These are phyloP conservation scores for Nicotiana attenuata DNA, from an alignment of 257 asterid species.

Conservation along the genomic window DNA sequence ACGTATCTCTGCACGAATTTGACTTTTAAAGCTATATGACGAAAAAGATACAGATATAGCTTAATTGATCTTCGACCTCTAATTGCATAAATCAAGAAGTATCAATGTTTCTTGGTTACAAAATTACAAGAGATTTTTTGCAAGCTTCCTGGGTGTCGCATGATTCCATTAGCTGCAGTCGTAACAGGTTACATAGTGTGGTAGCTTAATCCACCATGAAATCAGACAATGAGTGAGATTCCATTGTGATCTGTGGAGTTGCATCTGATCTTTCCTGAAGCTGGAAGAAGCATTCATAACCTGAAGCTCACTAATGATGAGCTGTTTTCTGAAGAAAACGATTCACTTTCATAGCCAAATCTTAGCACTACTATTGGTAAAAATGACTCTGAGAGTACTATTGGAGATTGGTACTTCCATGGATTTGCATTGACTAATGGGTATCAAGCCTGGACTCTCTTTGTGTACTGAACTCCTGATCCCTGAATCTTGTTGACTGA, in stretches of 20 bases:
- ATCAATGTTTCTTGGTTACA: neutral
- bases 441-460: no score
- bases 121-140: neutral
- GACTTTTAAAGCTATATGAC: neutral
- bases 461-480: neutral
- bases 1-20: no score
- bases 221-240: neutral
- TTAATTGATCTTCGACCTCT: neutral
- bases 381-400: neutral
- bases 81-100: neutral
- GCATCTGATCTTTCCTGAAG: neutral
- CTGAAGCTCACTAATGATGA: neutral
- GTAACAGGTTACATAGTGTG: neutral
- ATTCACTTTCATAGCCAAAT: neutral
- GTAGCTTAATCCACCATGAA: neutral
- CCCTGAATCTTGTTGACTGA: neutral
- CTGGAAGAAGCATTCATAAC: neutral
- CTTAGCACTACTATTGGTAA: neutral
- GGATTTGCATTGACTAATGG: no score
- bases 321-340: neutral
- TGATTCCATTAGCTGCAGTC: no score
- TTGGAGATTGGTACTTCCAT: no score
- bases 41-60: neutral
- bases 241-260: neutral
- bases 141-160: neutral